Conservation (phyloP, 176 grass and related monocot species). For the Bolboschoenus planiculmis region DNA sequence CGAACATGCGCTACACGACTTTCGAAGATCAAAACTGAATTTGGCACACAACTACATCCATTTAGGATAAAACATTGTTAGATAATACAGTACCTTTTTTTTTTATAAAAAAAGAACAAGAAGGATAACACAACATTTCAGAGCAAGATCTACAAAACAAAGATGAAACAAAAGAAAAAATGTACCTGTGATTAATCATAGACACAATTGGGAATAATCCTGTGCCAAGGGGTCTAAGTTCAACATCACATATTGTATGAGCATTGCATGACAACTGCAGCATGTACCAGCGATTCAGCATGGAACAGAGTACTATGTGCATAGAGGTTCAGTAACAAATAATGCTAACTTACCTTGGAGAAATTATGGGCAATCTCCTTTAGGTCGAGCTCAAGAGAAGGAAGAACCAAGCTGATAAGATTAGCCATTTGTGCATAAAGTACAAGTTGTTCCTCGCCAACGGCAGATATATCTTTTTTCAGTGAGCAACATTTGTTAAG, state of each 20-base stretch:
- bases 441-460: slow-evolving; percentile 71
- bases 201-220: slow-evolving; percentile 90
- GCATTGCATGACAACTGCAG: slow-evolving; percentile 88
- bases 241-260: slow-evolving; percentile 87
- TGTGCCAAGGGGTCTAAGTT: slow-evolving; percentile 84
- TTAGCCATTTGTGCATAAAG: slow-evolving; percentile 93
- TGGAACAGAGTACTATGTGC: not conserved
- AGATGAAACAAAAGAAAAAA: slow-evolving; percentile 3
- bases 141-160: slow-evolving; percentile 15
- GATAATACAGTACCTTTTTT: not conserved
- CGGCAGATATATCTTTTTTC: slow-evolving; percentile 54
- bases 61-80: slow-evolving; percentile 5
- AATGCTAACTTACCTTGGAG: slow-evolving; percentile 58
- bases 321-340: not conserved
- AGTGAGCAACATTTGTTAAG: slow-evolving; percentile 25
- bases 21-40: slow-evolving; percentile 96
- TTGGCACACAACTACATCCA: slow-evolving; percentile 75
- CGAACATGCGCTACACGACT: slow-evolving; percentile 60
- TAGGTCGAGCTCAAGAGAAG: slow-evolving; percentile 58
- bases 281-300: slow-evolving; percentile 23
- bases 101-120: not conserved
- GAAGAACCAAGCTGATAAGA: slow-evolving; percentile 67
- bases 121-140: slow-evolving; percentile 10
- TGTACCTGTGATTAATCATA: slow-evolving; percentile 93
- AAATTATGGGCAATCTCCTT: slow-evolving; percentile 72